Conservation (phyloP, 495 filamentous ascomycete genomes). For the Bacidia gigantensis region DNA sequence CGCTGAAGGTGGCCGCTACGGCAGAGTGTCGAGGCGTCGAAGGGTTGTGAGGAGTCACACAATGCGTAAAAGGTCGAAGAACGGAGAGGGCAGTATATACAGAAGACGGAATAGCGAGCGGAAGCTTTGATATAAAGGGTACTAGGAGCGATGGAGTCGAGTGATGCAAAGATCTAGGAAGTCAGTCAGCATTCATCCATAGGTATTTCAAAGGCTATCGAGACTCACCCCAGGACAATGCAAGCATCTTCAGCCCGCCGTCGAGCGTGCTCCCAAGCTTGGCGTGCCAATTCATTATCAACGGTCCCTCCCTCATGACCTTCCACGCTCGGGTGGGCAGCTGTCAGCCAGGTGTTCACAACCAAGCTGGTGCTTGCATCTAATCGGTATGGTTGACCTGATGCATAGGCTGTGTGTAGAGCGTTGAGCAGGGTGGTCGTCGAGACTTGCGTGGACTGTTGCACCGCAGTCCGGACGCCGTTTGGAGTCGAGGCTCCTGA, state of each 20-base stretch:
- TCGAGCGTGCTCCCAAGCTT: slow-evolving; percentile 95
- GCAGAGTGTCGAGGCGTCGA: slow-evolving; percentile 71
- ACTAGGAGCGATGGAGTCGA: slow-evolving; percentile 74
- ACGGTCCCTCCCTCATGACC: slow-evolving; percentile 61
- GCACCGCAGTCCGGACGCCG: slow-evolving; percentile 42
- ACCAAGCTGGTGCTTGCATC: slow-evolving; percentile 88
- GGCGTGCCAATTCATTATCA: slow-evolving; percentile 60
- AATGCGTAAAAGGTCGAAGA: slow-evolving; percentile 72
- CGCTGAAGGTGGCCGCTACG: slow-evolving; percentile 63
- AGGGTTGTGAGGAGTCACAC: slow-evolving; percentile 79
- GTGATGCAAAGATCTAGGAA: slow-evolving; percentile 62
- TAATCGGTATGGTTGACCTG: slow-evolving; percentile 62
- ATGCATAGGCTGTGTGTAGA: slow-evolving; percentile 78
- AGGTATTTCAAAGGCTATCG: slow-evolving; percentile 1
- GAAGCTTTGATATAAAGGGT: slow-evolving; percentile 69
- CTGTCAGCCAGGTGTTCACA: slow-evolving; percentile 89
- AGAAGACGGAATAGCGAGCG: slow-evolving; percentile 56
- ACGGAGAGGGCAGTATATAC: slow-evolving; percentile 64
- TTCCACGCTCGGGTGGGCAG: slow-evolving; percentile 48
- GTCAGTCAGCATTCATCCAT: slow-evolving; percentile 16
- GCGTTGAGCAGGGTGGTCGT: slow-evolving; percentile 86
- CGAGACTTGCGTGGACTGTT: slow-evolving; percentile 67
- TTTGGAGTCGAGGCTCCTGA: slow-evolving; percentile 56
- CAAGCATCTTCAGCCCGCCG: slow-evolving; percentile 92
- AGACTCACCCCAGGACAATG: slow-evolving; percentile 66